These are phyloP conservation scores for Lichtheimia ramosa DNA, from an alignment of 371 early-diverging fungal species.

Conservation along the genomic window DNA sequence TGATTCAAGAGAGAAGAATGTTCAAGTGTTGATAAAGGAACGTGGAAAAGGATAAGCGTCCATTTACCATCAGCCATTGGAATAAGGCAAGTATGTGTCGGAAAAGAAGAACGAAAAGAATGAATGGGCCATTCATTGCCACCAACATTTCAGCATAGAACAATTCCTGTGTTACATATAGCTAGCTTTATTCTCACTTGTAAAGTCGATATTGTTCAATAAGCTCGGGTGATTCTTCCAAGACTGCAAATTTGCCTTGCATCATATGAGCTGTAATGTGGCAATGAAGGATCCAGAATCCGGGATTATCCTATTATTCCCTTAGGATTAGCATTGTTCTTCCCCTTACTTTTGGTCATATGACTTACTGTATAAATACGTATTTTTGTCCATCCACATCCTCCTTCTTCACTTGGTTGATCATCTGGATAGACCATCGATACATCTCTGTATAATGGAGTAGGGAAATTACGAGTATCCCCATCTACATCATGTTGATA, in stretches of 20 bases:
- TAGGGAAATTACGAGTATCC: slow-evolving; percentile 26
- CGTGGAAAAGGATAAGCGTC: no score
- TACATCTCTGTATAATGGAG: slow-evolving; percentile 34
- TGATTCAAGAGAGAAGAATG: neutral
- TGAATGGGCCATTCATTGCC: no score
- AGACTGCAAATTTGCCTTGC: slow-evolving; percentile 44
- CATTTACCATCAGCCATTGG: slow-evolving; percentile 1
- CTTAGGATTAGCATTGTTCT: neutral
- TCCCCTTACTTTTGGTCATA: neutral
- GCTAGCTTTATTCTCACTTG: neutral
- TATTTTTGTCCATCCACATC: slow-evolving; percentile 45
- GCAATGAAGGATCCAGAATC: slow-evolving; percentile 52
- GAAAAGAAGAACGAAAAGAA: neutral
- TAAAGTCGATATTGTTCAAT: slow-evolving; percentile 20
- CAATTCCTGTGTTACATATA: no score
- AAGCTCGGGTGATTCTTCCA: slow-evolving; percentile 43
- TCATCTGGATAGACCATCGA: slow-evolving; percentile 32
- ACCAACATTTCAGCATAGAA: no score
- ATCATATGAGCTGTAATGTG: slow-evolving; percentile 53
- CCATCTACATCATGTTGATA: slow-evolving; percentile 26
- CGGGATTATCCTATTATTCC: slow-evolving; percentile 41
- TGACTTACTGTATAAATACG: slow-evolving; percentile 34
- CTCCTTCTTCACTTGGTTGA: slow-evolving; percentile 15
- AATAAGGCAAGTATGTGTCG: neutral
- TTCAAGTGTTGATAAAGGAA: no score